Percentiles rank a stretch among this genome's conserved stretches.
Evolutionary conservation across 202 grass and related monocot genomes (phyloP).

Genomic region (Schoenoplectus triqueter): DNA sequence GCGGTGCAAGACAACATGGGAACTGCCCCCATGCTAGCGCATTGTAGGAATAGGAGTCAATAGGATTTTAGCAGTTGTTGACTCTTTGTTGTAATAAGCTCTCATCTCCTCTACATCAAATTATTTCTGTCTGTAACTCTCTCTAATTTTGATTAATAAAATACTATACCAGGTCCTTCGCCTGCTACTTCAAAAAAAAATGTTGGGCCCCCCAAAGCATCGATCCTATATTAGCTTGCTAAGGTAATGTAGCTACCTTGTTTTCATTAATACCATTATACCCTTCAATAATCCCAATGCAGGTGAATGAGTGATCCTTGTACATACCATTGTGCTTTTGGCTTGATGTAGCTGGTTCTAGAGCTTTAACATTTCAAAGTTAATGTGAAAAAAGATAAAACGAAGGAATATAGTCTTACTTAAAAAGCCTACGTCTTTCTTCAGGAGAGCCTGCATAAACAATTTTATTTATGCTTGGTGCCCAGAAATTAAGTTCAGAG

Average conservation of each 20-base stretch:
- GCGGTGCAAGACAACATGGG: no score
- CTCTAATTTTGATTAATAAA: no score
- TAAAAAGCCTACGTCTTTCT: slow-evolving; percentile 97
- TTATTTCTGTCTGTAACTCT: no score
- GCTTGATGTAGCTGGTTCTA: background rate
- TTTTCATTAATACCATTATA: slow-evolving; percentile 8
- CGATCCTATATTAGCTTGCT: background rate
- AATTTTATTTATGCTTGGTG: slow-evolving; percentile 98
- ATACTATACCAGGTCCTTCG: no score
- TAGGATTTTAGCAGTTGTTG: no score
- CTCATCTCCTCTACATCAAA: no score
- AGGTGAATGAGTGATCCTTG: background rate
- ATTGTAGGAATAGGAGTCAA: no score
- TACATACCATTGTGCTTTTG: background rate
- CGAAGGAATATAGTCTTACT: slow-evolving; percentile 56
- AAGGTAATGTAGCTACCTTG: background rate
- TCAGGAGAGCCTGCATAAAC: slow-evolving; percentile 94
- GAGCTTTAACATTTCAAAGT: background rate
- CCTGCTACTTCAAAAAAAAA: no score
- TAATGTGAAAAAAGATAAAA: slow-evolving; percentile 8
- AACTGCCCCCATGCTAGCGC: no score
- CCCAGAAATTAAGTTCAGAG: slow-evolving; percentile 94
- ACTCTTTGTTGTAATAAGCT: no score
- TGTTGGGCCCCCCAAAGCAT: background rate
- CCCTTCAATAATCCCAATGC: background rate